A percentile compares a stretch with the other conserved stretches of the same genome.
These are phyloP conservation scores for Vanderwaltozyma verrucispora DNA, from an alignment of 805 yeast species.

Conservation along the genomic window DNA sequence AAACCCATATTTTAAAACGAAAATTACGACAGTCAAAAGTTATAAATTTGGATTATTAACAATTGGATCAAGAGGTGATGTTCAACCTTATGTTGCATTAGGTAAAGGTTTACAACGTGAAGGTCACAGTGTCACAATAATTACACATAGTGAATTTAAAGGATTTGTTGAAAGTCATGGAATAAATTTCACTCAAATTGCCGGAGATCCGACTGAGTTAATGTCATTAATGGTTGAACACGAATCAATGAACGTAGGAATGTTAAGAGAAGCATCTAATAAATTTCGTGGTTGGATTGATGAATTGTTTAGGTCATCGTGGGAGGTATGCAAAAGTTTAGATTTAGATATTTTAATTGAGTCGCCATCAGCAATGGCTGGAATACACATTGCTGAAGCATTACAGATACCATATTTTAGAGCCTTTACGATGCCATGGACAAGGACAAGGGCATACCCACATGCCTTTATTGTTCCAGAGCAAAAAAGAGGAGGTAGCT, in stretches of 20 bases:
- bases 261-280: conserved; percentile 70
- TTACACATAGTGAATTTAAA: conserved; percentile 74
- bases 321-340: conserved; percentile 76
- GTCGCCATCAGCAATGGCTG: conserved; percentile 95
- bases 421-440: conserved; percentile 99
- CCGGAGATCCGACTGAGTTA: conserved; percentile 87
- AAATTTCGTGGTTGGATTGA: conserved; percentile 78
- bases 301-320: conserved; percentile 59
- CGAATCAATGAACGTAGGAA: conserved; percentile 75
- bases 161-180: conserved; percentile 64
- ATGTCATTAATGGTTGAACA: conserved; percentile 91
- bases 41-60: conserved; percentile 63
- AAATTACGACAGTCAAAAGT: conserved; percentile 42
- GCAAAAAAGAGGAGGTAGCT: conserved; percentile 84
- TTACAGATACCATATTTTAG: conserved; percentile 81
- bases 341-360: conserved; percentile 66
- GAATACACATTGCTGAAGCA: conserved; percentile 91
- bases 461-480: conserved; percentile 95
- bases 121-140: conserved; percentile 78
- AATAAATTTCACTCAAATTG: conserved; percentile 59
- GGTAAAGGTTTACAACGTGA: conserved; percentile 68
- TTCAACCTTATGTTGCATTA: conserved; percentile 90
- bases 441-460: conserved; percentile 88
- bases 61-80: conserved; percentile 94
- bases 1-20: conserved; percentile 43